These are phyloP conservation scores for Adansonia madagascariensis DNA, from an alignment of 441 rosid species.

Conservation along the genomic window DNA sequence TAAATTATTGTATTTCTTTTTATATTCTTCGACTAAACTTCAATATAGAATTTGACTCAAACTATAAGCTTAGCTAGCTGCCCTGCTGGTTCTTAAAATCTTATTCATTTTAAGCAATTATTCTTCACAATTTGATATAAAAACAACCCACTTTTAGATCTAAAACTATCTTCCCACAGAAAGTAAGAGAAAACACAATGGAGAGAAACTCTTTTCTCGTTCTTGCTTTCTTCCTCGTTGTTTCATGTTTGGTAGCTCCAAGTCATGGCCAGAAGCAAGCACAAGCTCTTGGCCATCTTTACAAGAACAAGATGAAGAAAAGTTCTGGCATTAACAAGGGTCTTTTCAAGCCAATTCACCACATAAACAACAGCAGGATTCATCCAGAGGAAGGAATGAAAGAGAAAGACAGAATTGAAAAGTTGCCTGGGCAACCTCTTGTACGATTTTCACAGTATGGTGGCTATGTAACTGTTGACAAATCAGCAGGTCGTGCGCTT, in stretches of 20 bases:
- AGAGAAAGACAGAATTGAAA: slow-evolving; percentile 58
- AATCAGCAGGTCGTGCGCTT: slow-evolving; percentile 65
- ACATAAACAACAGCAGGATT: slow-evolving; percentile 27
- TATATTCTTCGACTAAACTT: background rate
- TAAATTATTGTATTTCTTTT: background rate
- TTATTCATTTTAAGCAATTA: background rate
- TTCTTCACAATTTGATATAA: background rate
- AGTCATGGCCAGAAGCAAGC: slow-evolving; percentile 50
- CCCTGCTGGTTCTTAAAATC: background rate
- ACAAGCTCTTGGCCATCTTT: slow-evolving; percentile 45
- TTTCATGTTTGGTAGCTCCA: slow-evolving; percentile 30
- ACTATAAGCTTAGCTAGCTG: background rate
- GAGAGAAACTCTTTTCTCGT: slow-evolving; percentile 27
- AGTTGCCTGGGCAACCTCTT: slow-evolving; percentile 70
- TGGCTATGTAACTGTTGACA: slow-evolving; percentile 69
- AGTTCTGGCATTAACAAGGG: slow-evolving; percentile 39
- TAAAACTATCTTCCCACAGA: background rate
- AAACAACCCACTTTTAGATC: too few species aligned
- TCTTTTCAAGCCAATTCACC: slow-evolving; percentile 35
- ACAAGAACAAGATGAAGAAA: slow-evolving; percentile 40
- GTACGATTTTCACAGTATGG: slow-evolving; percentile 67
- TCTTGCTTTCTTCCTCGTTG: slow-evolving; percentile 30
- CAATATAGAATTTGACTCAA: background rate
- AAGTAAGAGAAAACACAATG: slow-evolving; percentile 27
- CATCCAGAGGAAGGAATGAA: slow-evolving; percentile 44